Conservation (phyloP, 176 grass and related monocot species). For the Saccharum officinarum region DNA sequence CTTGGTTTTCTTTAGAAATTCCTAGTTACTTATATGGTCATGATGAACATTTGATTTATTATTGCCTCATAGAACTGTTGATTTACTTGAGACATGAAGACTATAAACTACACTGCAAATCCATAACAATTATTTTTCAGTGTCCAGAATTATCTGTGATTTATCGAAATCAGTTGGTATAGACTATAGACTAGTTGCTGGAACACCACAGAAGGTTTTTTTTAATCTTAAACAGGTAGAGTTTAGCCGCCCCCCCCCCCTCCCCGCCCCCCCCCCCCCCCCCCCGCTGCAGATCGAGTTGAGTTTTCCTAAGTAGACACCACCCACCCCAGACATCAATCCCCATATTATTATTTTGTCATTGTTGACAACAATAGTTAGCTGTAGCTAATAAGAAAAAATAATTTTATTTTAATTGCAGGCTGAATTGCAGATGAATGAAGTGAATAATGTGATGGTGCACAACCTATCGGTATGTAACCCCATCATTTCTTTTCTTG, state of each 20-base stretch:
- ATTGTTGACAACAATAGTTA: not conserved
- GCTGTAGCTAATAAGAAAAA: not conserved
- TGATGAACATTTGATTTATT: conserved; percentile 1
- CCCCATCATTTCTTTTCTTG: conserved; percentile 3
- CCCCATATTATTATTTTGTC: not conserved
- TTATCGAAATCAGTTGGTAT: not conserved
- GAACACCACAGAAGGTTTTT: conserved; percentile 6
- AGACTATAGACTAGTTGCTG: conserved; percentile 1
- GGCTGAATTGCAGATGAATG: conserved; percentile 98
- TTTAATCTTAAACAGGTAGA: not conserved
- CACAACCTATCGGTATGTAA: conserved; percentile 85
- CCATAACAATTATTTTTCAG: conserved; percentile 17
- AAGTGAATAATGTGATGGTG: conserved; percentile 99
- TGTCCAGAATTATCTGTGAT: not conserved
- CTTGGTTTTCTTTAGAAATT: conserved; percentile 20
- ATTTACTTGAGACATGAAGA: not conserved
- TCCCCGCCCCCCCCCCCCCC: too few species aligned
- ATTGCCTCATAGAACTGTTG: conserved; percentile 14
- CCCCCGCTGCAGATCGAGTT: not conserved
- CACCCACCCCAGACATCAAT: not conserved
- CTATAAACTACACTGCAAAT: conserved; percentile 16
- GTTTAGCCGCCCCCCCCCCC: not conserved
- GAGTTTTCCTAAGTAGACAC: not conserved
- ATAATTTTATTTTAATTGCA: conserved; percentile 52
- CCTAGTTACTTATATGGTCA: not conserved